A percentile compares a stretch with the other conserved stretches of the same genome.
Conservation (phyloP, 441 rosid genomes). For the Adansonia grandidieri region DNA sequence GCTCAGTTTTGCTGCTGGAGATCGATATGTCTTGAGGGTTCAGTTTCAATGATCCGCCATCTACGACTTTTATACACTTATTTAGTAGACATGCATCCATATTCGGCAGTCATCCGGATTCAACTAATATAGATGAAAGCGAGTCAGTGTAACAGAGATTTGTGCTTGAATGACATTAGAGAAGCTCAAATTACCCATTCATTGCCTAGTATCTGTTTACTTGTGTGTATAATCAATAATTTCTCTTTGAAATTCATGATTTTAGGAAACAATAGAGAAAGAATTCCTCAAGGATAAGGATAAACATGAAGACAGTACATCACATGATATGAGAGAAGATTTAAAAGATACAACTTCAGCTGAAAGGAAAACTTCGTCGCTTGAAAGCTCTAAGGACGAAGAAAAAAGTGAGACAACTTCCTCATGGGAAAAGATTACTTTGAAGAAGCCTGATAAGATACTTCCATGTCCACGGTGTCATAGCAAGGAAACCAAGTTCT, state of each 20-base stretch:
- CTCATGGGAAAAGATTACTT: constrained; percentile 38
- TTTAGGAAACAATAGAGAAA: constrained; percentile 32
- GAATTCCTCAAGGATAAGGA: constrained; percentile 25
- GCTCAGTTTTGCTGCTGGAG: constrained; percentile 6
- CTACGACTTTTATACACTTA: no score
- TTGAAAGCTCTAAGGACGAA: constrained; percentile 34
- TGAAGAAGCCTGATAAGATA: constrained; percentile 57
- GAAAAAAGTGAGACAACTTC: constrained; percentile 48
- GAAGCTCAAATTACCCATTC: background rate
- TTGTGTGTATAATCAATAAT: background rate
- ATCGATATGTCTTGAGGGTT: background rate
- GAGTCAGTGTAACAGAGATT: no score
- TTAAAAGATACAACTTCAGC: constrained; percentile 38
- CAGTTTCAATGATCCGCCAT: background rate
- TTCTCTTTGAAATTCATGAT: constrained; percentile 14
- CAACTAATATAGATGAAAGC: no score
- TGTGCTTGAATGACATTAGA: background rate
- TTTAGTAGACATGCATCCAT: no score
- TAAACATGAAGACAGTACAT: constrained; percentile 19
- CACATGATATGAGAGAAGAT: background rate
- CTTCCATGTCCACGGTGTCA: constrained; percentile 67
- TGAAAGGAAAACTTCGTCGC: constrained; percentile 41
- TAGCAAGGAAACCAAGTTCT: constrained; percentile 64
- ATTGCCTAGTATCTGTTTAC: background rate
- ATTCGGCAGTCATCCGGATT: no score